phyloP scores from a whole-genome alignment of 331 rosid genomes.

The Malus hybrid region DNA sequence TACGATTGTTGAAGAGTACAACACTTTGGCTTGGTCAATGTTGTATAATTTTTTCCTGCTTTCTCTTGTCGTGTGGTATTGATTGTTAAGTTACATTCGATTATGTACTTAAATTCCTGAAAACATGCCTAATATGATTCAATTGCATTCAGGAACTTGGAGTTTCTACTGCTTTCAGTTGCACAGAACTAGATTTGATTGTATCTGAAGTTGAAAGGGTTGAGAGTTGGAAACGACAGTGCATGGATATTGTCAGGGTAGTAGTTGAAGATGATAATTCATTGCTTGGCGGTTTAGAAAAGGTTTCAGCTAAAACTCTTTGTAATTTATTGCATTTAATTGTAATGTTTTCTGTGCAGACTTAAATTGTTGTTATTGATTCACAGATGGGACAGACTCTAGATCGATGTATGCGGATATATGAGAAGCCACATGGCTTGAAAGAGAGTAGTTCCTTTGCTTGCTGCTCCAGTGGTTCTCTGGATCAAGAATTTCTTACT shows the following conservation, averaged over 20 bases:
- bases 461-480: conserved; percentile 41
- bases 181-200: conserved; percentile 60
- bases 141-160: conserved; percentile 61
- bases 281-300: conserved; percentile 44
- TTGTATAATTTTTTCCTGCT: not conserved
- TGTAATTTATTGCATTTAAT: conserved; percentile 2
- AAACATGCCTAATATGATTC: conserved; percentile 10
- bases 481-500: conserved; percentile 41
- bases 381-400: conserved; percentile 57
- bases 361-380: not conserved
- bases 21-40: not conserved
- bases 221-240: conserved; percentile 72
- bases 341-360: not conserved
- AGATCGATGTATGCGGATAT: conserved; percentile 54
- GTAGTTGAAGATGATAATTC: conserved; percentile 40
- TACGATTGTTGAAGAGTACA: not conserved
- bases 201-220: conserved; percentile 72
- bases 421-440: conserved; percentile 29
- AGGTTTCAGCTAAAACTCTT: conserved; percentile 37
- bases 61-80: not conserved
- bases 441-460: conserved; percentile 32
- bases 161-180: conserved; percentile 49
- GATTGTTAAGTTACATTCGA: not conserved
- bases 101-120: not conserved
- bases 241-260: conserved; percentile 36